Conservation (phyloP, 768 basidiomycete species). For the Amanita pseudoporphyria region DNA sequence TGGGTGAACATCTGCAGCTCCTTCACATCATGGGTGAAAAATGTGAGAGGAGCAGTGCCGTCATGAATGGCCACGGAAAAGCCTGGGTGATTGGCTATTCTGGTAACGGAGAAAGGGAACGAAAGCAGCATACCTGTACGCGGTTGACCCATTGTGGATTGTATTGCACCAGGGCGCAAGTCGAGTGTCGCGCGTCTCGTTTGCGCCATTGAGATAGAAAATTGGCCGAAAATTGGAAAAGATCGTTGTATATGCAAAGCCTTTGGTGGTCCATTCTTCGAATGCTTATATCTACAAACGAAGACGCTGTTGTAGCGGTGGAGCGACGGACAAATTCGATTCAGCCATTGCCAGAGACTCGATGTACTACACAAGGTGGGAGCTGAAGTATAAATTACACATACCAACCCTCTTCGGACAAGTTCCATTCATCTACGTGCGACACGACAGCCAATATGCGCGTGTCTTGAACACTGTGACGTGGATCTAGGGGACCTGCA, state of each 20-base stretch:
- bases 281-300: constrained; percentile 31
- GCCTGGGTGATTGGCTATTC: constrained; percentile 24
- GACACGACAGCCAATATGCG: constrained; percentile 5
- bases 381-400: neutral
- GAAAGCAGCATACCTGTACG: constrained; percentile 28
- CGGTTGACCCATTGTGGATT: constrained; percentile 22
- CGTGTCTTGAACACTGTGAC: neutral
- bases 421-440: constrained; percentile 6
- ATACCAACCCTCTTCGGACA: constrained; percentile 8
- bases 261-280: constrained; percentile 15
- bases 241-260: constrained; percentile 37
- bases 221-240: constrained; percentile 47
- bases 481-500: neutral
- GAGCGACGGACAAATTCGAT: too few relatives aligned
- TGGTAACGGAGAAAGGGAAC: neutral
- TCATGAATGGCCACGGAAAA: constrained; percentile 43
- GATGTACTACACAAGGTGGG: neutral
- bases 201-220: constrained; percentile 51
- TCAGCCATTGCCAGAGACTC: neutral
- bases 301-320: constrained; percentile 30
- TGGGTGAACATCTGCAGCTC: constrained; percentile 35
- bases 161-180: constrained; percentile 15
- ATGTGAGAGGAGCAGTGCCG: constrained; percentile 25
- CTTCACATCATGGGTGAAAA: constrained; percentile 39
- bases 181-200: constrained; percentile 30